Base-by-base conservation (phyloP, 768 basidiomycete species). In the Psilocybe sp. region DNA sequence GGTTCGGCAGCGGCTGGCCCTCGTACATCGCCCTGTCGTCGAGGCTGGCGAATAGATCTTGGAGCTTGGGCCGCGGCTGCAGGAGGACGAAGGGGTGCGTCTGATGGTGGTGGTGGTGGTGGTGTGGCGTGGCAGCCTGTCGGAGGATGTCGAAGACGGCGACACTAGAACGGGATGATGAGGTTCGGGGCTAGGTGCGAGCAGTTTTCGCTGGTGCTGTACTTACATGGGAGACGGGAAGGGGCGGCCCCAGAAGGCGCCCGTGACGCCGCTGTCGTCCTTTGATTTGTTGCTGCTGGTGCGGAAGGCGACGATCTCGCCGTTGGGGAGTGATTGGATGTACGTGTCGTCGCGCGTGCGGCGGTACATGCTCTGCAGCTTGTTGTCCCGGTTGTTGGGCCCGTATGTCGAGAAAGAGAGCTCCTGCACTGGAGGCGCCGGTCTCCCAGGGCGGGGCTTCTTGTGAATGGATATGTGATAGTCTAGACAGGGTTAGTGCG, bases 321-420 rank as follows among this genome's bases (percentile, higher is more conserved):
- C 93, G 32, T 82, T 85, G 8, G 90, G 84, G 2, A 89, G 73
- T 20, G 87, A 79, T 59, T 94, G 91, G 39, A 93, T 79, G 66
- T 96, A 96, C 20, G 75, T 69, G 52, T 86, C 79, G 64, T 97
- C 93, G 35, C 84, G 82, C 1, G 90, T 87, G 34, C 78, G 83
- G 6, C 76, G 77, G 71, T 96, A 98, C 9, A 80, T 64, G 4
- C 81, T 69, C 61, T 96, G 94, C 11, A 85, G 60, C 7, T 78
- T 69, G 55, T 79, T 81, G 63, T 95, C 91, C 66, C 87, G 84
- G 61, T 88, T 92, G 64, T 95, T 95, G 5, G 96, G 93, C 0
- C 93, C 92, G 65, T 98, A 98, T 0, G 86, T 82, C 0, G 95
- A 96, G 67, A 94, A 97, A 0, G 85, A 84, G 13, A 98, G 78